Conservation (phyloP, 257 asterid species). For the Solanum paucissectum region DNA sequence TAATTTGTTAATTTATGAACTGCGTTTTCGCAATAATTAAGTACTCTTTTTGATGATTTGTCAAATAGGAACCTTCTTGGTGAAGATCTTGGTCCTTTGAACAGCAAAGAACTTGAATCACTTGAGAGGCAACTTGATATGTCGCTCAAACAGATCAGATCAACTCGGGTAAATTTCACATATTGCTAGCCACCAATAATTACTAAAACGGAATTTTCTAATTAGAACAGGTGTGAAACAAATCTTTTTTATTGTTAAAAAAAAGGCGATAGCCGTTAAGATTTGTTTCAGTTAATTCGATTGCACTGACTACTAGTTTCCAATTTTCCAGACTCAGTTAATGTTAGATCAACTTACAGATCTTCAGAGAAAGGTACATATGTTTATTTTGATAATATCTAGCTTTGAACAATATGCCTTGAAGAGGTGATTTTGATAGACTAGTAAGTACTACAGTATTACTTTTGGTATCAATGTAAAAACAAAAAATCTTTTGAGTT, state of each 20-base stretch:
- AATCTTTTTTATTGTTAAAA: neutral
- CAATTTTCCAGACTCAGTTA: constrained; percentile 62
- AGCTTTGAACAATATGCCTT: neutral
- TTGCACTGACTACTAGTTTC: neutral
- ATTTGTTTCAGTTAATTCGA: neutral
- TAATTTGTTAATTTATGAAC: neutral
- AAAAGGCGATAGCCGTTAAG: neutral
- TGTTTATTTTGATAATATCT: neutral
- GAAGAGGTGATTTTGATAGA: neutral
- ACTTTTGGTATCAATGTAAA: neutral
- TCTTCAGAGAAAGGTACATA: constrained; percentile 69
- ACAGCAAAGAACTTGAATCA: constrained; percentile 94
- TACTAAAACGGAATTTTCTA: neutral
- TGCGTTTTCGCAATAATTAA: neutral
- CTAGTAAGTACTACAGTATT: neutral
- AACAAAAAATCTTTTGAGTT: neutral
- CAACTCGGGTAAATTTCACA: constrained; percentile 53
- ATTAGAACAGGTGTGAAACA: neutral
- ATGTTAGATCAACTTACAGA: constrained; percentile 95
- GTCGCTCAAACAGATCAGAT: constrained; percentile 93
- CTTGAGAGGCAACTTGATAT: constrained; percentile 89
- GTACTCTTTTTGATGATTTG: neutral
- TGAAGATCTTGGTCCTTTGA: constrained; percentile 92
- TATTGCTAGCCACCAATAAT: neutral
- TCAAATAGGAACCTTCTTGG: constrained; percentile 76